These are phyloP conservation scores for Niebla homalea DNA, from an alignment of 495 filamentous ascomycete genomes.

Conservation along the genomic window DNA sequence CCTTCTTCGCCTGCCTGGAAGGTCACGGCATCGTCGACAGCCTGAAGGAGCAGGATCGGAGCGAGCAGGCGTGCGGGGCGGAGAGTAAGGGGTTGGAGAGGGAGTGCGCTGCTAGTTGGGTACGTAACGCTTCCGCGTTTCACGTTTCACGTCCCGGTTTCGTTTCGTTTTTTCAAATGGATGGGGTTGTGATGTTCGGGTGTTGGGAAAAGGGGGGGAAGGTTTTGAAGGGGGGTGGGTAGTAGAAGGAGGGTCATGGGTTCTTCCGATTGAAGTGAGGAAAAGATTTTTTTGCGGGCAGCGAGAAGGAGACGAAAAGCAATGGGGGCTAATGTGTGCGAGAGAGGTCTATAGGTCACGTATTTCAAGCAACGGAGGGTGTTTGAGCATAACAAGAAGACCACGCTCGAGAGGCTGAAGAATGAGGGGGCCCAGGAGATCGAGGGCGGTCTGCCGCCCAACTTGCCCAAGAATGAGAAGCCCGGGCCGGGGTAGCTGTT, in stretches of 20 bases:
- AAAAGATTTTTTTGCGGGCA: not conserved
- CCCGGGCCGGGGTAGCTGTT: not conserved
- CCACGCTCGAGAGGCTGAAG: slow-evolving; percentile 64
- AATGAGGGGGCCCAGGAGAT: slow-evolving; percentile 56
- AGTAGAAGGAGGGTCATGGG: not conserved
- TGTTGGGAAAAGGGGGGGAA: slow-evolving; percentile 13
- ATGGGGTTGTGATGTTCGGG: not conserved
- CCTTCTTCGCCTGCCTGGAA: slow-evolving; percentile 78
- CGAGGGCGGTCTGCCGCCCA: slow-evolving; percentile 35
- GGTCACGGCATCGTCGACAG: slow-evolving; percentile 67
- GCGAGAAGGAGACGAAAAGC: not conserved
- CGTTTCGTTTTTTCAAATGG: not conserved
- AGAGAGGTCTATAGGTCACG: slow-evolving; percentile 49
- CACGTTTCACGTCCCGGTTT: not conserved
- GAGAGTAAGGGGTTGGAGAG: slow-evolving; percentile 56
- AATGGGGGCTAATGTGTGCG: not conserved
- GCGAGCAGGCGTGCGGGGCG: slow-evolving; percentile 49
- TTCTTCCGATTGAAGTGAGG: not conserved
- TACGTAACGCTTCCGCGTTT: slow-evolving; percentile 29
- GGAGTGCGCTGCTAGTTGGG: slow-evolving; percentile 72
- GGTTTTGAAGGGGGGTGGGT: not conserved
- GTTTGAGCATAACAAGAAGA: slow-evolving; percentile 74
- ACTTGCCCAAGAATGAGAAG: slow-evolving; percentile 9
- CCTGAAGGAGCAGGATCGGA: slow-evolving; percentile 56
- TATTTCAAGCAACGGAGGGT: slow-evolving; percentile 96